Evolutionary conservation across 345 rosid genomes (phyloP), one percentile per base, ranked within the genome.

Genomic region (Hirschfeldia incana): DNA sequence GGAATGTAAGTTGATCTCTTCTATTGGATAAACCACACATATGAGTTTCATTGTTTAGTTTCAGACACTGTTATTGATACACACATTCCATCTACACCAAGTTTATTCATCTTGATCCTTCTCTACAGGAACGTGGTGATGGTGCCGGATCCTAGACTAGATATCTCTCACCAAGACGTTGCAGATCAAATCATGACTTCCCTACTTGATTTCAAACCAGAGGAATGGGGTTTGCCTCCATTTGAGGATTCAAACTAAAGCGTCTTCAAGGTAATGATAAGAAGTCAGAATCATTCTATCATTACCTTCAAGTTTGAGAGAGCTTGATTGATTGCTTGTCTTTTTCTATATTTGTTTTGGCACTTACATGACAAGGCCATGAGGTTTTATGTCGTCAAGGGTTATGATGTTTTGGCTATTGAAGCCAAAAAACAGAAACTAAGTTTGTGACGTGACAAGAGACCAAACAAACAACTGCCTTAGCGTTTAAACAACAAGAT

Each of bases 141-240:
- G 98, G 98, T 94, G 81, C 98, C 98, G 13, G 98, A 93, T 83
- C 97, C 97, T 36, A 89, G 91, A 84, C 84, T 94, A 62, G 97
- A 94, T 75, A 84, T 85, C 84, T 86, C 94, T 60, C 59, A 88
- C 81, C 94, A 84, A 16, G 85, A 74, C 11, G 67, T 57, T 33
- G 94, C 98, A 6, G 98, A 92, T 79, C 93, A 94, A 85, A 87
- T 94, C 65, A 59, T 92, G 71, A 69, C 84, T 66, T 91, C 97
- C 8, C 81, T 92, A 16, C 60, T 81, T 70, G 97, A 91, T 81
- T 94, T 92, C 70, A 80, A 88, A 67, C 98, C 96, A 7, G 67
- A 65, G 7, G 88, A 83, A 11, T 91, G 96, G 98, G 93, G 90
- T 36, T 80, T 95, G 85, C 96, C 98, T 65, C 84, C 91, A 26